Evolutionary conservation across 1,139 yeast species (phyloP), one percentile per base, ranked within the genome.

Genomic region (Taiozyma sp.): DNA sequence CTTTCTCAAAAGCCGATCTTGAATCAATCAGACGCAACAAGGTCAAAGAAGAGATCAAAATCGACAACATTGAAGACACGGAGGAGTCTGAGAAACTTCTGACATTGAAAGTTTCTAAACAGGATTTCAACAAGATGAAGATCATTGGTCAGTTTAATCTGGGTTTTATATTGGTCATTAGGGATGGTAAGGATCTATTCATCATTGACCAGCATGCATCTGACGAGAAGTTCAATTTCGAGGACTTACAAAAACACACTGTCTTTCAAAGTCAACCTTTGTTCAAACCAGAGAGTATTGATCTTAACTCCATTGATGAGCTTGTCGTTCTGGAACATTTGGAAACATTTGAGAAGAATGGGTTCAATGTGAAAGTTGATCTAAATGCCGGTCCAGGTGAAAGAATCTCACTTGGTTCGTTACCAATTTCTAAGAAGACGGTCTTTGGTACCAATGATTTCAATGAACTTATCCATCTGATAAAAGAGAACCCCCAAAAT

Each of bases 141-240:
- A 68, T 95, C 19, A 79, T 91, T 10, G 99, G 99, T 0, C 99
- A 91, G 66, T 93, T 93, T 69, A 93, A 93, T 63, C 69, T 87
- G 29, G 99, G 99, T 0, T 93, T 93, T 62, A 88, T 93, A 19
- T 68, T 93, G 34, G 95, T 88, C 0, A 77, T 81, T 1, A 70
- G 78, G 49, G 61, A 60, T 19, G 68, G 67, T 13, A 68, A 70
- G 42, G 89, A 88, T 62, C 64, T 93, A 43, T 90, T 93, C 61
- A 91, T 93, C 44, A 77, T 93, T 46, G 99, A 93, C 65, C 99
- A 93, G 67, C 99, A 93, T 70, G 99, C 99, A 1, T 88, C 96
- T 56, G 99, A 93, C 68, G 99, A 93, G 63, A 93, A 90, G 62
- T 88, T 63, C 68, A 93, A 93, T 66, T 93, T 88, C 71, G 99